These are phyloP conservation scores for Crucibulum parvulum DNA, from an alignment of 1,284 basidiomycete species.

Conservation along the genomic window DNA sequence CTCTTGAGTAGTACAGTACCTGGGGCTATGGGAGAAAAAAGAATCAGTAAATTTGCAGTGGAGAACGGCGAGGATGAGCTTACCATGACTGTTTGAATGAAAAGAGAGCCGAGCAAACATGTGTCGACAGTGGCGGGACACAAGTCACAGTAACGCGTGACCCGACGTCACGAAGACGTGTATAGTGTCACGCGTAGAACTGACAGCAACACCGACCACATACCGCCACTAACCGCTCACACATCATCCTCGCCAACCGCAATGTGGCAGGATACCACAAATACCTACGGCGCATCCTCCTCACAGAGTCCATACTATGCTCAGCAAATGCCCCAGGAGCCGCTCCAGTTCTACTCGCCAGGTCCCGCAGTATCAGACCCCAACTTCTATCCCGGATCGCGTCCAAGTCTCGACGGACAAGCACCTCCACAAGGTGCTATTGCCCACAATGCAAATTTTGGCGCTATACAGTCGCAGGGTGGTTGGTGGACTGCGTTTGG, in stretches of 20 bases:
- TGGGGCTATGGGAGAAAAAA: slow-evolving; percentile 61
- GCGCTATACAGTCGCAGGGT: slow-evolving; percentile 74
- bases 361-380: slow-evolving; percentile 44
- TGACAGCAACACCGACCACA: neutral
- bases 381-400: slow-evolving; percentile 71
- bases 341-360: slow-evolving; percentile 77
- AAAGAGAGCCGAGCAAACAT: slow-evolving; percentile 34
- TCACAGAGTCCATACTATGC: slow-evolving; percentile 63
- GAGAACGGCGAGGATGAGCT: slow-evolving; percentile 26
- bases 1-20: slow-evolving; percentile 47
- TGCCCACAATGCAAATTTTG: slow-evolving; percentile 56
- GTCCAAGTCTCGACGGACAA: slow-evolving; percentile 77
- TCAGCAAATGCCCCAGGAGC: slow-evolving; percentile 51
- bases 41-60: neutral
- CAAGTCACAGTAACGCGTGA: slow-evolving; percentile 17
- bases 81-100: slow-evolving; percentile 56
- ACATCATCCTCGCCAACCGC: slow-evolving; percentile 7
- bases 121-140: slow-evolving; percentile 24
- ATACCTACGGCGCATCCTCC: slow-evolving; percentile 61
- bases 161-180: slow-evolving; percentile 1
- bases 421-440: slow-evolving; percentile 65
- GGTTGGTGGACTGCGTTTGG: slow-evolving; percentile 97
- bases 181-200: neutral
- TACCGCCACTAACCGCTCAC: slow-evolving; percentile 6
- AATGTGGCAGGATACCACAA: slow-evolving; percentile 77